Base-by-base conservation (phyloP, 2,329 filamentous ascomycete genomes). In the Phaeosphaeria sp. region DNA sequence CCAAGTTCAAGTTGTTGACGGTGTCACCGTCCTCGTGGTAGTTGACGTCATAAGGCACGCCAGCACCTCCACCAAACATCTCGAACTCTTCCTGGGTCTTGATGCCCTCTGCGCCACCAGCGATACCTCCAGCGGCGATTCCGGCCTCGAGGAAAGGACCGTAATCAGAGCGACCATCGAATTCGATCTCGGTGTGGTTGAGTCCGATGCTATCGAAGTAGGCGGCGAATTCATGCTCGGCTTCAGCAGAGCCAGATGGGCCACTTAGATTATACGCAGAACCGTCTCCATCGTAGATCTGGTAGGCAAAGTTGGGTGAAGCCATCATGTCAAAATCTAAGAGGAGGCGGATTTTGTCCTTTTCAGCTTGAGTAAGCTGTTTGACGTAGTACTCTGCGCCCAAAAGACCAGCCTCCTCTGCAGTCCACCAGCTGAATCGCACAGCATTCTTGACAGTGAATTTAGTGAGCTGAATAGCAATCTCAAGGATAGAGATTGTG, bases 291-390 rank as follows among this genome's bases (percentile, higher is more conserved):
- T 77, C 75, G 62, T 77, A 78, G 53, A 78, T 70, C 11, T 62
- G 69, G 47, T 74, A 66, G 27, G 75, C 60, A 59, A 67, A 77
- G 63, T 78, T 77, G 20, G 75, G 76, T 2, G 66, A 72, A 9
- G 74, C 76, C 50, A 78, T 76, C 77, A 79, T 79, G 61, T 79
- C 77, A 62, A 79, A 79, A 65, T 79, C 78, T 46, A 79, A 72
- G 59, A 78, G 78, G 7, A 74, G 71, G n/a, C 74, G 69, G 50
- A 79, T 72, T 54, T 74, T 72, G 27, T 62, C 62, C 20, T 68
- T 60, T 55, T 75, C 75, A 6, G 54, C 65, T 9, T 65, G 54
- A 6, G 71, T 54, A 46, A 67, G 52, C 47, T 54, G 62, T 39
- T 66, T 61, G 41, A 77, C 71, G 56, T 76, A 78, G 64, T 73